Base-by-base conservation (phyloP, 768 basidiomycete genomes). In the Serendipita sp. region DNA sequence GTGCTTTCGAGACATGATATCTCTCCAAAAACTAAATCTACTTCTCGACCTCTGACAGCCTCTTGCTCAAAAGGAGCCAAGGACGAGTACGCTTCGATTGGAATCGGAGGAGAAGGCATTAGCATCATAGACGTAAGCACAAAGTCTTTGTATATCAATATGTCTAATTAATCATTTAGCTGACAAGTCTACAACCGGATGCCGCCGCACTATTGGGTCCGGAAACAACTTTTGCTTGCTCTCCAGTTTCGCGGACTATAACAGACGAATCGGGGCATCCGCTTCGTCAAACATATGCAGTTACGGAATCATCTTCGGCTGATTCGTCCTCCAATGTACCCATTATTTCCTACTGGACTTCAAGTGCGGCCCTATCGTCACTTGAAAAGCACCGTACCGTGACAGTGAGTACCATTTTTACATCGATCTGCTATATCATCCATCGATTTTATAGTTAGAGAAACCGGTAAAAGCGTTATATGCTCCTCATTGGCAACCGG, bases 101-200 rank as follows among this genome's bases (percentile, higher is more conserved):
- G 53, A 4, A 31, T 58, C 11, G n/a, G 3, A 9, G 53, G 26
- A 33, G 53, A 58, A 33, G 53, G 53, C 20, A 58, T 58, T 22
- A 58, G 33, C 20, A 58, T 58, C 31, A 58, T 58, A 28, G 53
- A 58, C 31, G 53, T 58, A 26, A 24, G 33, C n/a, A 5, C 26
- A 20, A 20, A 9, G 20, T n/a, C 20, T 20, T 48, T 28, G 5
- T 48, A 28, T 5, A 48, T n/a, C 53, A 58, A 4, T 58, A 38
- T 38, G 38, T 58, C 53, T 58, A 28, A 58, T 24, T 28, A 31
- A 26, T 58, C 13, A n/a, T 31, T 9, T 28, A 58, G 53, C 30
- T 58, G 53, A 58, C 53, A 22, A 58, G 53, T 58, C 31, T 58
- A 24, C 53, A 58, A 58, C 24, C 53, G 24, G 53, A 58, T 24